Conservation (phyloP, 768 basidiomycete species). For the Cystofilobasidium macerans region DNA sequence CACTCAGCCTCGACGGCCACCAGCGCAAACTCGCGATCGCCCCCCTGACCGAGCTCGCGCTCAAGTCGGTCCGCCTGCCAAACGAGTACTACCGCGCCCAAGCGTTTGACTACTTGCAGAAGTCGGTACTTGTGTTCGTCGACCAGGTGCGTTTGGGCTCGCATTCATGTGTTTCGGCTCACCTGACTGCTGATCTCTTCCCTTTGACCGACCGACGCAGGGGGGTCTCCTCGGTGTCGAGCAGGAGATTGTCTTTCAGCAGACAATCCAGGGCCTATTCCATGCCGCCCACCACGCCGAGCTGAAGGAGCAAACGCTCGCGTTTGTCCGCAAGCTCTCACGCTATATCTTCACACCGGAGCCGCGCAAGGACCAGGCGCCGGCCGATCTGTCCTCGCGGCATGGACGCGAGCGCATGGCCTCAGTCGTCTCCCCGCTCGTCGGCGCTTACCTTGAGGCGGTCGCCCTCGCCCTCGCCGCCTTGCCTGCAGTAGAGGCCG, state of each 20-base stretch:
- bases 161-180: too few relatives aligned
- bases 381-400: background rate
- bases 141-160: conserved; percentile 60
- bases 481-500: conserved; percentile 10
- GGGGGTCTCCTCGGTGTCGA: conserved; percentile 56
- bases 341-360: conserved; percentile 64
- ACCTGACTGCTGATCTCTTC: background rate
- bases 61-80: conserved; percentile 49
- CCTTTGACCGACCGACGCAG: conserved; percentile 39
- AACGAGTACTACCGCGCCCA: conserved; percentile 40
- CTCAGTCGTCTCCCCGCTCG: conserved; percentile 3
- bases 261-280: conserved; percentile 62
- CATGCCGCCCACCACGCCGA: conserved; percentile 63
- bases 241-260: conserved; percentile 60
- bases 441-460: conserved; percentile 21
- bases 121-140: conserved; percentile 57
- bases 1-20: conserved; percentile 61
- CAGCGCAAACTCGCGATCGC: conserved; percentile 55
- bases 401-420: conserved; percentile 3
- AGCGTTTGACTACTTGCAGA: conserved; percentile 49
- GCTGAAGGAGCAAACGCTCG: conserved; percentile 55
- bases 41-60: conserved; percentile 56
- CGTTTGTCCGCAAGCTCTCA: conserved; percentile 59
- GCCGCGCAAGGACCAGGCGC: conserved; percentile 38
- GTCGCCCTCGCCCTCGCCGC: conserved; percentile 23